phyloP scores from a whole-genome alignment of 139 green algal species.

The Limnomonas spitsbergensis region DNA sequence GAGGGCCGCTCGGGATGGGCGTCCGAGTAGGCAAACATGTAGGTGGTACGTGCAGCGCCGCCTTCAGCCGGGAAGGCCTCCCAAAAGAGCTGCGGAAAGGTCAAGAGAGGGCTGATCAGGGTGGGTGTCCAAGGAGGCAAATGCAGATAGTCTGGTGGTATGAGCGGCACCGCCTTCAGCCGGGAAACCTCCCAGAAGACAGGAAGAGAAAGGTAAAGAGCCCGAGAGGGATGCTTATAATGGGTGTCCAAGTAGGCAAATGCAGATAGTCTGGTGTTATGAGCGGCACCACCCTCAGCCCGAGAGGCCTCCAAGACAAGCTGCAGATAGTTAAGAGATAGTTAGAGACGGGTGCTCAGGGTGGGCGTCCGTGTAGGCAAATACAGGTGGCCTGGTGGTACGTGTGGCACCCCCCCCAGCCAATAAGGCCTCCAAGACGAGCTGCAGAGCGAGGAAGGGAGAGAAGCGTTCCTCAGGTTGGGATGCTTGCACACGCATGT shows the following conservation, averaged over 20 bases:
- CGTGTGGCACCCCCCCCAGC: constrained; percentile 52
- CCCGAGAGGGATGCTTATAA: constrained; percentile 53
- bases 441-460: too few relatives aligned
- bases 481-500: too few relatives aligned
- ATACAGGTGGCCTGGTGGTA: constrained; percentile 89
- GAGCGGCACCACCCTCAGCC: constrained; percentile 31
- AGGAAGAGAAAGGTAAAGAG: constrained; percentile 56
- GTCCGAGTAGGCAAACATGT: constrained; percentile 84
- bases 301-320: constrained; percentile 76
- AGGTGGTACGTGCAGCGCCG: constrained; percentile 70
- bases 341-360: constrained; percentile 52
- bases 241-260: constrained; percentile 76
- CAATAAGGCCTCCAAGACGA: constrained; percentile 77
- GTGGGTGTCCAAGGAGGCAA: constrained; percentile 71
- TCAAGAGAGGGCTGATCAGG: constrained; percentile 57
- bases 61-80: constrained; percentile 69
- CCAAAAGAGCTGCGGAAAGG: constrained; percentile 69
- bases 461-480: too few relatives aligned
- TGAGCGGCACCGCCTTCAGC: constrained; percentile 53
- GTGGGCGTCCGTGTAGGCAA: constrained; percentile 72
- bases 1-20: constrained; percentile 55
- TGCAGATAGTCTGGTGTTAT: constrained; percentile 88
- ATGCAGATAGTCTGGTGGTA: constrained; percentile 91
- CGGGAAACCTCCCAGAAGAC: constrained; percentile 70
- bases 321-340: constrained; percentile 29